Conservation (phyloP, 768 basidiomycete genomes). For the Suillus fuscotomentosus region DNA sequence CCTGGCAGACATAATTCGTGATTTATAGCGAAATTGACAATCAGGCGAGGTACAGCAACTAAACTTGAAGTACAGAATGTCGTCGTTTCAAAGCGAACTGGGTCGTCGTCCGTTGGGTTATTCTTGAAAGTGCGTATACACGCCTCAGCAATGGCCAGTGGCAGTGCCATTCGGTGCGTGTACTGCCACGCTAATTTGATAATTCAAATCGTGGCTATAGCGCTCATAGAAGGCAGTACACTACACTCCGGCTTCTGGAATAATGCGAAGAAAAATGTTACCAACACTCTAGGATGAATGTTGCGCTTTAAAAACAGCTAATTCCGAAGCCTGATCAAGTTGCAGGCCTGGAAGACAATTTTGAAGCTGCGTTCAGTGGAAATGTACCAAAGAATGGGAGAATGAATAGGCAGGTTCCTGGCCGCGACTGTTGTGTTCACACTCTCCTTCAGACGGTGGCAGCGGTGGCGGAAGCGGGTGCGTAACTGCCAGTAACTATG, state of each 20-base stretch:
- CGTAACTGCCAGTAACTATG: constrained; percentile 54
- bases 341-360: constrained; percentile 46
- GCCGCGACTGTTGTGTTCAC: background rate
- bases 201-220: background rate
- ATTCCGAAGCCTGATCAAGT: constrained; percentile 26
- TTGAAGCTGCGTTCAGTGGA: constrained; percentile 60
- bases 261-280: constrained; percentile 43
- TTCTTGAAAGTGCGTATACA: constrained; percentile 5
- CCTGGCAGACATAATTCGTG: constrained; percentile 60
- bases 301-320: constrained; percentile 20
- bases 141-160: constrained; percentile 4
- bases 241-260: background rate
- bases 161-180: background rate
- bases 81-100: background rate
- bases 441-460: constrained; percentile 49
- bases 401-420: constrained; percentile 54
- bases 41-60: constrained; percentile 15
- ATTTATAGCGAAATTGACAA: constrained; percentile 13
- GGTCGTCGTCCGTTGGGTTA: constrained; percentile 1
- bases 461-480: constrained; percentile 81
- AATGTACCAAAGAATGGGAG: constrained; percentile 74
- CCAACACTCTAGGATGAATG: constrained; percentile 37
- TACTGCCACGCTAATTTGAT: constrained; percentile 3
- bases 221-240: background rate
- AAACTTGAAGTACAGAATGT: constrained; percentile 16